phyloP scores from a whole-genome alignment of 73 alveolate genomes.

The Paramecium sexaurelia region DNA sequence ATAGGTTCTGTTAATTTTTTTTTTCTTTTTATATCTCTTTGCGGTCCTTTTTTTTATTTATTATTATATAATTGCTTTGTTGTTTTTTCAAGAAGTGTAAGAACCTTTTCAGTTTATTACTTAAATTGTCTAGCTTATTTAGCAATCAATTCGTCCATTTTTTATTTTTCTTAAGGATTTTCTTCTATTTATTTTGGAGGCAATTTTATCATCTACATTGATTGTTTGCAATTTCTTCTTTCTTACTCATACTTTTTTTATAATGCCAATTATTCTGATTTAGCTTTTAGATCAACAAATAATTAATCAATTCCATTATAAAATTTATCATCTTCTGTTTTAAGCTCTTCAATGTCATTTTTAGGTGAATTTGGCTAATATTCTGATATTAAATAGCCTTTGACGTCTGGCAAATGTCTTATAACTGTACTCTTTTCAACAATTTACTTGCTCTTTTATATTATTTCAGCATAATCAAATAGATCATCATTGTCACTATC shows the following conservation, averaged over 20 bases:
- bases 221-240: not conserved
- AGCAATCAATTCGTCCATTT: not conserved
- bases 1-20: not conserved
- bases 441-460: not conserved
- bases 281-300: not conserved
- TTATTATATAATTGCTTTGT: not conserved
- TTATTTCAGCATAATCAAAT: conserved; percentile 33
- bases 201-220: not conserved
- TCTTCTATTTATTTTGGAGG: not conserved
- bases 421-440: conserved; percentile 8
- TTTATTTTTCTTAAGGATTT: not conserved
- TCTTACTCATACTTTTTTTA: conserved; percentile 2
- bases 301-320: not conserved
- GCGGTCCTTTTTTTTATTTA: not conserved
- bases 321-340: conserved; percentile 37
- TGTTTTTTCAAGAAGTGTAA: conserved; percentile 18
- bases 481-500: conserved; percentile 7
- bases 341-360: not conserved
- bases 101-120: conserved; percentile 12
- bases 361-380: not conserved
- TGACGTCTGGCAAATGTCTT: not conserved
- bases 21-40: not conserved
- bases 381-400: conserved; percentile 6
- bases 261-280: not conserved
- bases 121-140: conserved; percentile 6